Base-by-base conservation (phyloP, 1,284 basidiomycete genomes). In the Abortiporus biennis region DNA sequence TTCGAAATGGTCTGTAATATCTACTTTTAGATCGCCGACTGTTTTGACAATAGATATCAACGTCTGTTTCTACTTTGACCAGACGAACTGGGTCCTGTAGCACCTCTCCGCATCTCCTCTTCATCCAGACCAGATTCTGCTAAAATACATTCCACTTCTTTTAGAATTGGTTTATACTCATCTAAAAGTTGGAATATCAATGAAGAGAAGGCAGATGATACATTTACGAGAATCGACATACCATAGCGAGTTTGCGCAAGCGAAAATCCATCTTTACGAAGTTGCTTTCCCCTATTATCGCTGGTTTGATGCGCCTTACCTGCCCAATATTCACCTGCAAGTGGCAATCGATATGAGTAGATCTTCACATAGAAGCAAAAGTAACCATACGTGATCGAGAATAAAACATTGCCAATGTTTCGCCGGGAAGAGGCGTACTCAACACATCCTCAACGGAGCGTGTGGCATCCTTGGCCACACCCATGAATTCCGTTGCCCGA, bases 401-500 rank as follows among this genome's bases (percentile, higher is more conserved):
- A 56, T 93, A 96, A 62, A 95, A 95, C 60, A 76, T 71, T 0
- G 88, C 82, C 5, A 95, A 63, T 0, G 85, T 89, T 60, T 96
- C 93, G n/a, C 91, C 90, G 0, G 92, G 90, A 4, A 85, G 69
- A 0, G 93, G 93, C 0, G 92, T 94, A 46, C 84, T 86, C 33
- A 91, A 58, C 0, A 78, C 62, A 49, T 93, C 91, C 53, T 91
- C 88, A 0, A 75, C 68, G 0, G 84, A 78, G 2, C 79, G 68
- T 0, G 70, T 67, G 2, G 70, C 60, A 50, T 89, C 85, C 54
- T 80, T 87, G 0, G 78, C 62, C 0, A 85, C 82, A 6, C 83
- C 86, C 70, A 89, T 76, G 57, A 92, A 90, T 0, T 69, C 74
- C 0, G 75, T 71, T 0, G 87, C 89, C 55, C 78, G 67, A 11